Evolutionary conservation across 2,329 filamentous ascomycete species (phyloP).

Genomic region (Dothiorella sarmentorum): DNA sequence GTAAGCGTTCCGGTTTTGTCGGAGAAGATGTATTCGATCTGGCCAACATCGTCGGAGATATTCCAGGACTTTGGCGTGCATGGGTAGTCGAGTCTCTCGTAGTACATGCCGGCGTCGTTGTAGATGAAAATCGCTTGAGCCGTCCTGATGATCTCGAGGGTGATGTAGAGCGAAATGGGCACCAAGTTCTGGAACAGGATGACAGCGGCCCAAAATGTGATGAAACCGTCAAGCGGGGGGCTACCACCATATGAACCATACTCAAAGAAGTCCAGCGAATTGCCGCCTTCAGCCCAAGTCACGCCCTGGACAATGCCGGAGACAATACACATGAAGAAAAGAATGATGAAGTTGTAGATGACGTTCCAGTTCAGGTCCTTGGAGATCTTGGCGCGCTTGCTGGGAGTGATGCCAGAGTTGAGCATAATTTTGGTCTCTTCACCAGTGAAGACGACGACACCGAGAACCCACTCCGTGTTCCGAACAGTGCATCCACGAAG

Average conservation of each 20-base stretch:
- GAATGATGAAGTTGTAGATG: conserved; percentile 89
- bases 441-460: conserved; percentile 89
- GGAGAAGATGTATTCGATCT: conserved; percentile 98
- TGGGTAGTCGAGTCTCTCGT: conserved; percentile 87
- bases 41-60: conserved; percentile 94
- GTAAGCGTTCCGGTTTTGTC: conserved; percentile 90
- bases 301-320: conserved; percentile 81
- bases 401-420: conserved; percentile 92
- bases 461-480: conserved; percentile 95
- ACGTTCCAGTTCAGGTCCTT: conserved; percentile 97
- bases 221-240: conserved; percentile 78
- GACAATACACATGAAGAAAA: conserved; percentile 85
- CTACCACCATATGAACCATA: conserved; percentile 74
- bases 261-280: conserved; percentile 78
- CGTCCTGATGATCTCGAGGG: conserved; percentile 90
- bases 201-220: conserved; percentile 93
- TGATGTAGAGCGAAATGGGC: conserved; percentile 96
- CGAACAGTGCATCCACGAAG: conserved; percentile 89
- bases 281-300: conserved; percentile 71
- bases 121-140: conserved; percentile 96
- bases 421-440: conserved; percentile 99
- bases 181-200: conserved; percentile 99
- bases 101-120: conserved; percentile 95
- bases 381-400: conserved; percentile 85
- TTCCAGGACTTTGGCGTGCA: conserved; percentile 99